phyloP scores from a whole-genome alignment of 352 stramenopile species.

The Phytophthora pinifolia region DNA sequence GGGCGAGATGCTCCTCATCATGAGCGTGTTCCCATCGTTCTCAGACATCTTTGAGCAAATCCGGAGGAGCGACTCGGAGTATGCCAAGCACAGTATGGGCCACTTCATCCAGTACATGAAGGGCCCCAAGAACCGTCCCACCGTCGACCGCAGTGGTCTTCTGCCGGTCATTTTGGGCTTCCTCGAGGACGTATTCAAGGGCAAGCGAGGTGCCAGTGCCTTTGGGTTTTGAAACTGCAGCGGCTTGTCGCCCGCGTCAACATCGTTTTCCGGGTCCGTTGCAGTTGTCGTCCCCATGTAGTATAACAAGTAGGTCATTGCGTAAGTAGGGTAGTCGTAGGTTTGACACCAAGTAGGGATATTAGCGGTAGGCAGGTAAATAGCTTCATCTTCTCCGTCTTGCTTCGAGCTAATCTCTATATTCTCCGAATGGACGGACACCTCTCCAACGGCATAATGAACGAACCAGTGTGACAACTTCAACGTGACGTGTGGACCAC shows the following conservation, averaged over 20 bases:
- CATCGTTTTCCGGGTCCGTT: slow-evolving; percentile 25
- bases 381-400: slow-evolving; percentile 5
- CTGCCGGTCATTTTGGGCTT: slow-evolving; percentile 74
- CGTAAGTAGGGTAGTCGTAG: slow-evolving; percentile 30
- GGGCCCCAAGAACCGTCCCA: slow-evolving; percentile 85
- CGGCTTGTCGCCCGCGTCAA: slow-evolving; percentile 25
- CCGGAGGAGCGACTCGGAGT: slow-evolving; percentile 69
- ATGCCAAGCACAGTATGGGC: slow-evolving; percentile 84
- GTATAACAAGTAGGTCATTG: slow-evolving; percentile 21
- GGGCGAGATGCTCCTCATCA: slow-evolving; percentile 79
- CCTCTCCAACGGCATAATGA: neutral
- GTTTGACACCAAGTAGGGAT: slow-evolving; percentile 27
- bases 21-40: slow-evolving; percentile 88
- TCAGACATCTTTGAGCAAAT: slow-evolving; percentile 88
- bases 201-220: slow-evolving; percentile 56
- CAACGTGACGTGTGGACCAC: slow-evolving; percentile 20
- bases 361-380: slow-evolving; percentile 17
- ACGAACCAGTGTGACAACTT: no score
- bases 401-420: slow-evolving; percentile 12
- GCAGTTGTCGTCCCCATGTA: slow-evolving; percentile 30
- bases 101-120: slow-evolving; percentile 85
- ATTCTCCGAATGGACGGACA: slow-evolving; percentile 19
- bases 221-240: slow-evolving; percentile 74
- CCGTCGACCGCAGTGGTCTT: slow-evolving; percentile 66
- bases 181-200: slow-evolving; percentile 65